phyloP scores from a whole-genome alignment of 2,329 filamentous ascomycete genomes.

The Tolypocladium tundrense region DNA sequence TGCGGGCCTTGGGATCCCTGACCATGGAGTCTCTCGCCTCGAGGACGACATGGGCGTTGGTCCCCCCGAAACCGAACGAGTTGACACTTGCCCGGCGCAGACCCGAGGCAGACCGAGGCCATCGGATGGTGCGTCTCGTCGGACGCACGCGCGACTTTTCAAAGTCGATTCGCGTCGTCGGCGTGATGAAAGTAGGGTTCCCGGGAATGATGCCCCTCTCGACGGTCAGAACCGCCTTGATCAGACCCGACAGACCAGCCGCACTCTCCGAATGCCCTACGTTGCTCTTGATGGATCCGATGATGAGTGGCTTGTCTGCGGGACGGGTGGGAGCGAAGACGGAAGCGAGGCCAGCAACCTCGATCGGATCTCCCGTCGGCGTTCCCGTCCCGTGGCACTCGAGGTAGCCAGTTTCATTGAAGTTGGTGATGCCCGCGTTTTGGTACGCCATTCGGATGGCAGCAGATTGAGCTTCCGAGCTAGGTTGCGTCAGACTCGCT shows the following conservation, averaged over 20 bases:
- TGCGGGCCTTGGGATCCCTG: neutral
- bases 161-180: too few species aligned
- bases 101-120: too few species aligned
- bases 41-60: conserved; percentile 19
- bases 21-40: neutral
- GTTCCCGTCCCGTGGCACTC: conserved; percentile 23
- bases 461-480: too few species aligned
- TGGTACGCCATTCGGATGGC: too few species aligned
- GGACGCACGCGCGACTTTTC: too few species aligned
- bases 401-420: conserved; percentile 4
- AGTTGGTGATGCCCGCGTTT: conserved; percentile 6
- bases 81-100: conserved; percentile 23
- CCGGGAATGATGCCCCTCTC: conserved; percentile 12
- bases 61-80: conserved; percentile 31
- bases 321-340: too few species aligned
- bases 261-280: conserved; percentile 19
- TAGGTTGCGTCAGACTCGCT: too few species aligned
- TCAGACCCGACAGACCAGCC: conserved; percentile 13
- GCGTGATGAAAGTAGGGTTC: too few species aligned
- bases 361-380: conserved; percentile 25
- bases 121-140: too few species aligned
- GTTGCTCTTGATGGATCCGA: conserved; percentile 18
- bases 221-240: conserved; percentile 16
- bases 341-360: conserved; percentile 6
- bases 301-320: conserved; percentile 1